A percentile compares a stretch with the other conserved stretches of the same genome.
Conservation (phyloP, 2,329 filamentous ascomycete genomes). For the Pseudogymnoascus sp. region DNA sequence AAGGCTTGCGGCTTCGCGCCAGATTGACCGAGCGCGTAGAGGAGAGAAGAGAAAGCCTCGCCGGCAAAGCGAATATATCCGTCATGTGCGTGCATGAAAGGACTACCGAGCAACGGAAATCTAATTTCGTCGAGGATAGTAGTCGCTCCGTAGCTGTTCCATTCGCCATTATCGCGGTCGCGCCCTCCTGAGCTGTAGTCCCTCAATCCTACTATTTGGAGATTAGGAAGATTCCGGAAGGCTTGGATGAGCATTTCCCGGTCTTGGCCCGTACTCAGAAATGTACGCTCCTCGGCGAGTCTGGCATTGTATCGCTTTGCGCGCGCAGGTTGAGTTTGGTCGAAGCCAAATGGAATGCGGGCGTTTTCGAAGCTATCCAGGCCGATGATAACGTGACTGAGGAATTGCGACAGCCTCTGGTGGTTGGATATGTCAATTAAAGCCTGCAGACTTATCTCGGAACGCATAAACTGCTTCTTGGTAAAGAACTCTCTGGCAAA, state of each 20-base stretch:
- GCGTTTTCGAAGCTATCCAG: constrained; percentile 20
- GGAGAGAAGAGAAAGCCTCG: constrained; percentile 34
- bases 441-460: constrained; percentile 47
- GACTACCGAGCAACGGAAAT: constrained; percentile 9
- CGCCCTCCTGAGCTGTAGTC: constrained; percentile 48
- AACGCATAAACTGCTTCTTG: constrained; percentile 60
- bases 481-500: constrained; percentile 59
- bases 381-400: constrained; percentile 44
- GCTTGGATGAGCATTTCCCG: constrained; percentile 49
- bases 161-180: constrained; percentile 40
- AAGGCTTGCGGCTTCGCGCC: constrained; percentile 35
- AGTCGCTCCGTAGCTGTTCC: constrained; percentile 49
- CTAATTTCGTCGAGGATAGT: constrained; percentile 35
- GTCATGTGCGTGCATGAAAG: constrained; percentile 8
- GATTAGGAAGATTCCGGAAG: constrained; percentile 46
- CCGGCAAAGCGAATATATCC: constrained; percentile 25
- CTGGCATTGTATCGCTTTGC: neutral
- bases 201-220: constrained; percentile 50
- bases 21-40: constrained; percentile 38
- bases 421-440: constrained; percentile 31
- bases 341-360: too few relatives aligned
- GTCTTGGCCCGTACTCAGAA: constrained; percentile 39
- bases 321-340: neutral
- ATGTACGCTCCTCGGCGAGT: constrained; percentile 24
- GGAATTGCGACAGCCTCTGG: constrained; percentile 31